Base-by-base conservation (phyloP, 768 basidiomycete genomes). In the Suillus brevipes region DNA sequence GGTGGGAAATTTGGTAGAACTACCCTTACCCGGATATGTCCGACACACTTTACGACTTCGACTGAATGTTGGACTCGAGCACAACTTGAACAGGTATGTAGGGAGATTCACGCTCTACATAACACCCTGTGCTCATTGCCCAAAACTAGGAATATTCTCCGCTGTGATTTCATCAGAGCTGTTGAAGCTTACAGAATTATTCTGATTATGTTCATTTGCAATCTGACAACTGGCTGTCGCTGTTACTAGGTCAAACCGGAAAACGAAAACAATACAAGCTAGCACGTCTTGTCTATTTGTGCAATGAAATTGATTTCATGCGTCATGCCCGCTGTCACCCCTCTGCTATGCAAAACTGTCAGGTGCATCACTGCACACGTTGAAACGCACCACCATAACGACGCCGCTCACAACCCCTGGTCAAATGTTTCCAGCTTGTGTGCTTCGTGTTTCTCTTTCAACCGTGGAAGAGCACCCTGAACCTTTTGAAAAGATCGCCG, bases 1-100 rank as follows among this genome's bases (percentile, higher is more conserved):
- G 62, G 65, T 66, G 65, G 34, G 65, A 66, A 66, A 37, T 43
- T 65, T 57, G 45, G 31, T 25, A 57, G 28, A 28, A 38, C 38
- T 37, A 25, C 18, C 14, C 34, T n/a, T 55, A 57, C 60, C 65
- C 65, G 65, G 62, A n/a, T 63, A 58, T 42, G 56, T 66, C 65
- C 65, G 65, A 66, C 36, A 16, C 52, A 2, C 37, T 13, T 50
- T 5, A 49, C 6, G 12, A 25, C 28, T 50, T 50, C n/a, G 4
- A n/a, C 13, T 13, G 25, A 28, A 7, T 50, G 20, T 31, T 31
- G 12, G 45, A 2, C 47, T 50, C 9, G 18, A 53, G 34, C 31
- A 31, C 28, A 34, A 52, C 50, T 52, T 28, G 25, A 53, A 53
- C 25, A 53, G 18, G 28, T 31, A 31, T 49, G 50, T 16, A 52